Evolutionary conservation across 176 grass and related monocot genomes (phyloP).

Genomic region (Eragrostis curvula): DNA sequence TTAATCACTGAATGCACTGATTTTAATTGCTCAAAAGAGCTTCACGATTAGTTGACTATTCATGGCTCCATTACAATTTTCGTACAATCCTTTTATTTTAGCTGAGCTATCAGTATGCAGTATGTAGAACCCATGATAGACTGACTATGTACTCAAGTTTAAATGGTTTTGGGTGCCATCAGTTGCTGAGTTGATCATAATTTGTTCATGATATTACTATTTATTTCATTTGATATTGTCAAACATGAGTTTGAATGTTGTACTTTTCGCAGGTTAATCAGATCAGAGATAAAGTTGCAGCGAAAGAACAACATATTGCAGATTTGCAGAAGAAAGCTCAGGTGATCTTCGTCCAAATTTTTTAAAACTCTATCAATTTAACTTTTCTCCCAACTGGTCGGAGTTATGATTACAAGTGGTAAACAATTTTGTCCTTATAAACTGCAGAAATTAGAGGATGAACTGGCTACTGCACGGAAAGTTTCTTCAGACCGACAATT

Average conservation of each 20-base stretch:
- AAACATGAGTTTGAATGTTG: constrained; percentile 28
- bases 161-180: not conserved
- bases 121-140: constrained; percentile 11
- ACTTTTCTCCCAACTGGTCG: not conserved
- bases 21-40: not conserved
- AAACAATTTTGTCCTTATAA: constrained; percentile 7
- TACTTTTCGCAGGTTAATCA: constrained; percentile 59
- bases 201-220: not conserved
- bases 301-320: constrained; percentile 58
- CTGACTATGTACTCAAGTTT: not conserved
- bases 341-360: constrained; percentile 46
- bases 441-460: constrained; percentile 84
- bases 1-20: constrained; percentile 5
- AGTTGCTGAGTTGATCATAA: not conserved
- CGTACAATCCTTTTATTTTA: not conserved
- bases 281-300: constrained; percentile 66
- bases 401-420: not conserved
- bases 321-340: constrained; percentile 75
- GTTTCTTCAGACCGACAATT: constrained; percentile 69
- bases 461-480: constrained; percentile 58
- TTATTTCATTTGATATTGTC: constrained; percentile 20
- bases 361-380: constrained; percentile 4
- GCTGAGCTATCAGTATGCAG: not conserved
- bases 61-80: not conserved
- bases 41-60: constrained; percentile 19